phyloP scores from a whole-genome alignment of 176 grass and related monocot genomes.

The Raddia distichophylla region DNA sequence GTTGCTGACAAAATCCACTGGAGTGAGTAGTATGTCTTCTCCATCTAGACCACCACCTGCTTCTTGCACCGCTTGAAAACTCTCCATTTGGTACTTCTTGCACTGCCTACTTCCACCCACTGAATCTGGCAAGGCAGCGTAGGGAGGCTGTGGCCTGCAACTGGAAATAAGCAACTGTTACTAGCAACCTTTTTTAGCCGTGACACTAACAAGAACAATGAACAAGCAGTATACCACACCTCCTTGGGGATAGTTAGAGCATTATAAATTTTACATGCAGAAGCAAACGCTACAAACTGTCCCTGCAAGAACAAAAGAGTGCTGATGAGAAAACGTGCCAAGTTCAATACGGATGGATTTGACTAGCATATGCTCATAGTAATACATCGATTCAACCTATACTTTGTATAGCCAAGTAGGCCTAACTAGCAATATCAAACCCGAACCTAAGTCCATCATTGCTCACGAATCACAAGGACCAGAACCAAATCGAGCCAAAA shows the following conservation, averaged over 20 bases:
- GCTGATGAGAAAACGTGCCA: constrained; percentile 23
- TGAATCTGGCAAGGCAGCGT: too few species aligned
- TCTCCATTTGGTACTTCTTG: too few species aligned
- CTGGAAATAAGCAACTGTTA: constrained; percentile 14
- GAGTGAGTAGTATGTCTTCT: too few species aligned
- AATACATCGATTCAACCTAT: constrained; percentile 26
- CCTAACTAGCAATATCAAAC: constrained; percentile 20
- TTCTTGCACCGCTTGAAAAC: too few species aligned
- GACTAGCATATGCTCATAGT: not conserved
- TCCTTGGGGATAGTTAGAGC: not conserved
- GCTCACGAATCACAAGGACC: not conserved
- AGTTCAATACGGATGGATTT: not conserved
- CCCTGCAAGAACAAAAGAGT: constrained; percentile 32
- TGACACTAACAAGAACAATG: not conserved
- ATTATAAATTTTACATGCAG: not conserved
- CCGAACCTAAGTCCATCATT: constrained; percentile 36
- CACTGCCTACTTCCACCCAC: too few species aligned
- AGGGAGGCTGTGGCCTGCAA: constrained; percentile 23
- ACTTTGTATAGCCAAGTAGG: constrained; percentile 36
- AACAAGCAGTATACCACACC: constrained; percentile 11
- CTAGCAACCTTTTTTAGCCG: not conserved
- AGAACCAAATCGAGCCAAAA: not conserved
- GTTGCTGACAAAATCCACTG: too few species aligned
- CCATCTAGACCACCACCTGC: too few species aligned
- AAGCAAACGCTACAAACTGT: constrained; percentile 26